Base-by-base conservation (phyloP, 371 early-diverging fungal genomes). In the Polyrhizophydium stewartii region DNA sequence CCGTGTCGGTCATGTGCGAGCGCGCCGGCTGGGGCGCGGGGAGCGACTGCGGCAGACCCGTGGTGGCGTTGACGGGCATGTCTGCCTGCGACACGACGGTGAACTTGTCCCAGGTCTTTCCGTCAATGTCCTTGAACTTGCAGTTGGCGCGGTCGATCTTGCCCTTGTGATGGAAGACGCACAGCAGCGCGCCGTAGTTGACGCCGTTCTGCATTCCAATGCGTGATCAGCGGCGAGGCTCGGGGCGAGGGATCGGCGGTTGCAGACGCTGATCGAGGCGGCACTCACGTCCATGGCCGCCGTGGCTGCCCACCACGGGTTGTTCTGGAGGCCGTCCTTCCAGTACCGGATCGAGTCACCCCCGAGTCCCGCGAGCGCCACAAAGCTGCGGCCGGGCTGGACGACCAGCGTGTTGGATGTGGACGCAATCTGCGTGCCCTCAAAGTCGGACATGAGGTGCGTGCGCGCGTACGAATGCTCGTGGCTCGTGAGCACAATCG, bases 301-400 rank as follows among this genome's bases (percentile, higher is more conserved):
- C 0, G 61, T 59, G 33, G 68, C 64, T 10, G 76, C 75, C 73
- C 72, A 70, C 76, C 77, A 77, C 25, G 69, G 69, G 27, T 71
- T 72, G 22, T 53, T 28, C 17, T 66, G 21, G 10, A 51, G 7
- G 1, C 50, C 60, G 13, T 55, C 49, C 10, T 63, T 46, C 71
- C 73, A 73, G 24, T 32, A 27, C n/a, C 74, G 60, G 27, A 75
- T 67, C 30, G 59, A 56, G 22, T 72, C 68, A 25, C 77, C 77
- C 45, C 76, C 77, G 6, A 76, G 56, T 13, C 77, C 77, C 17
- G 65, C 41, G 3, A 77, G 68, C 25, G 64, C 55, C 0, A 63
- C 73, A 55, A 75, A 77, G n/a, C 67, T 35, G 21, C 51, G 24
- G 1, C 75, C 77, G 12, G 72, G 74, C 2, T 49, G 38, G 30